Evolutionary conservation across 2,329 filamentous ascomycete genomes (phyloP), one percentile per base, ranked within the genome.

Genomic region (Parasarocladium wereldwijsianum): DNA sequence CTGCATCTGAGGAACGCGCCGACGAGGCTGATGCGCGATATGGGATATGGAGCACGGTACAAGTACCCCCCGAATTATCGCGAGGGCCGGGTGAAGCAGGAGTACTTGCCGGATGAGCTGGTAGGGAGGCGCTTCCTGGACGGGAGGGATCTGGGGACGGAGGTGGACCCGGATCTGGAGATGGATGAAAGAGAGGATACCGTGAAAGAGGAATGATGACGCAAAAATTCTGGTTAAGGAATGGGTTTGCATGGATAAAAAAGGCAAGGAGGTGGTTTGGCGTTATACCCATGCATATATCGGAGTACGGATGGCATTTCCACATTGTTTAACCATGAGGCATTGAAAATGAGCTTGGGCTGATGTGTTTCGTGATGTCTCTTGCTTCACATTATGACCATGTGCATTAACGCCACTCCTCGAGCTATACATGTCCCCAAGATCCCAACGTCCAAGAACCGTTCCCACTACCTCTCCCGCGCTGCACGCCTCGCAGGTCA

Each of bases 51-150:
- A 1, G 76, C 74, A 29, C 81, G 85, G 49, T 98, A 98, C 54
- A 96, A 96, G 53, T 96, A 98, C 47, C 93, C 93, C 41, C 90
- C 90, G 0, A 82, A 93, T 41, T 98, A 87, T 45, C 56, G 69
- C 29, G 73, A 86, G 36, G 90, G 90, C 0, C 70, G 60, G 41
- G 87, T 96, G 1, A 67, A 62, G 38, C 90, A 98, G 57, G 79
- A 86, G 15, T 98, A 96, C 52, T 53, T 98, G n/a, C 90, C 90
- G 0, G 76, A 83, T 8, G 68, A 69, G 32, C 52, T 98, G 6
- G 50, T 60, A 20, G 84, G 76, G 0, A 64, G 79, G 27, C 60
- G 45, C 13, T 96, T 96, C 45, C 52, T 96, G 21, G 84, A 92
- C 45, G 74, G 85, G 4, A 58, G 64, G 24, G 80, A 96, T 52